Evolutionary conservation across 495 filamentous ascomycete species (phyloP), one percentile per base, ranked within the genome.

Genomic region (Aspergillus campestris): DNA sequence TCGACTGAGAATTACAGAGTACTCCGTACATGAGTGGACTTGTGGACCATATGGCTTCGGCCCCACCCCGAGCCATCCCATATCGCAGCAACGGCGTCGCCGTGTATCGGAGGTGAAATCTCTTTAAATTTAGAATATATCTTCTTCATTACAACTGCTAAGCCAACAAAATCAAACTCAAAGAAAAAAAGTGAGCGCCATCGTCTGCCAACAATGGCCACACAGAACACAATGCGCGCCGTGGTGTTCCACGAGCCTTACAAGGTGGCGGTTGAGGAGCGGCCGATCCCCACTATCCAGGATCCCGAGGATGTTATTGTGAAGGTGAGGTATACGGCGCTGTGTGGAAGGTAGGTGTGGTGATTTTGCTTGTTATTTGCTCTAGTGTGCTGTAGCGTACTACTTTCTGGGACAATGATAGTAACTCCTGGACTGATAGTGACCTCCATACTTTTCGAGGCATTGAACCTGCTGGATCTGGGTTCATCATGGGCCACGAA

Each of bases 401-500:
- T n/a, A n/a, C n/a, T n/a, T n/a, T n/a, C n/a, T n/a, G n/a, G n/a
- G n/a, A n/a, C n/a, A n/a, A 6, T 24, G 18, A 31, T 27, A 9
- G 12, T 8, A 9, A 13, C 27, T 37, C 40, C 6, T 6, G 18
- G 18, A 24, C 18, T 24, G 18, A 37, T 48, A 95, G 87, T 57
- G 92, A 96, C 53, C 73, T 98, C 37, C 92, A 98, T 66, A 80
- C 84, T 28, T 98, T 84, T 67, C 82, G 92, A 30, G 91, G 89
- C 44, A 77, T 88, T 62, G 82, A 91, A 61, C 71, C 80, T 10
- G 73, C 69, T 29, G 65, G 67, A 5, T 71, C 77, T 6, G 83
- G 74, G 18, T 84, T 82, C 52, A 81, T 86, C 49, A 87, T 86
- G 78, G 74, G 73, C 40, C 74, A 78, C 50, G 74, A 98, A 60